Conservation (phyloP, 148 eudicot species). For the Cornus florida region DNA sequence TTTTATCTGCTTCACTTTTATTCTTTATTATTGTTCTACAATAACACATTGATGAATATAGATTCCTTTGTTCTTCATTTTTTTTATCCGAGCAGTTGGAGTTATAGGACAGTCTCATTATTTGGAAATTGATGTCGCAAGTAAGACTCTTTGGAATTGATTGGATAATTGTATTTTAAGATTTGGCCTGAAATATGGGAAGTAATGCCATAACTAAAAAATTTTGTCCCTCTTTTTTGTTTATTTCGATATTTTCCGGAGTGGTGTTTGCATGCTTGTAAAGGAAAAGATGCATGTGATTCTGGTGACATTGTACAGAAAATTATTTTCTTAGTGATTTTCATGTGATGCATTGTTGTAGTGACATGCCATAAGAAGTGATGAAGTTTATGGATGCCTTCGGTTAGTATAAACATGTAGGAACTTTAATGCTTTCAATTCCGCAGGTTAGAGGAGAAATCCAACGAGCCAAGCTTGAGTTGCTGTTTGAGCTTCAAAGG, state of each 20-base stretch:
- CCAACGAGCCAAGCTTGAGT: constrained; percentile 64
- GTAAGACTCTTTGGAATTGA: not conserved
- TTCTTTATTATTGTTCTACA: not conserved
- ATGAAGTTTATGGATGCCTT: not conserved
- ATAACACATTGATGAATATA: not conserved
- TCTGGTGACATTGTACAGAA: not conserved
- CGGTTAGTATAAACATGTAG: not conserved
- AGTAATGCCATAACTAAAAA: not conserved
- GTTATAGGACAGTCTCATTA: not conserved
- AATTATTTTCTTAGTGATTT: not conserved
- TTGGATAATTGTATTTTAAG: not conserved
- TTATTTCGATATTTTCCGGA: too few relatives aligned
- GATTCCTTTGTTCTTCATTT: not conserved
- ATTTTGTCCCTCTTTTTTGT: not conserved
- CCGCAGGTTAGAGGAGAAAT: constrained; percentile 80
- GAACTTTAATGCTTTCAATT: constrained; percentile 4
- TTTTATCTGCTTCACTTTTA: not conserved
- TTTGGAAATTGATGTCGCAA: not conserved
- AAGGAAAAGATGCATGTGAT: not conserved
- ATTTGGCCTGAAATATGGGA: not conserved
- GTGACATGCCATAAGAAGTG: not conserved
- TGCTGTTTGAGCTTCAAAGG: constrained; percentile 67
- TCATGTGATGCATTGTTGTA: not conserved
- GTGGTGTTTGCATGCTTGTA: not conserved
- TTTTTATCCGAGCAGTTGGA: not conserved